Base-by-base conservation (phyloP, 805 yeast genomes). In the Pichia ethanolica region DNA sequence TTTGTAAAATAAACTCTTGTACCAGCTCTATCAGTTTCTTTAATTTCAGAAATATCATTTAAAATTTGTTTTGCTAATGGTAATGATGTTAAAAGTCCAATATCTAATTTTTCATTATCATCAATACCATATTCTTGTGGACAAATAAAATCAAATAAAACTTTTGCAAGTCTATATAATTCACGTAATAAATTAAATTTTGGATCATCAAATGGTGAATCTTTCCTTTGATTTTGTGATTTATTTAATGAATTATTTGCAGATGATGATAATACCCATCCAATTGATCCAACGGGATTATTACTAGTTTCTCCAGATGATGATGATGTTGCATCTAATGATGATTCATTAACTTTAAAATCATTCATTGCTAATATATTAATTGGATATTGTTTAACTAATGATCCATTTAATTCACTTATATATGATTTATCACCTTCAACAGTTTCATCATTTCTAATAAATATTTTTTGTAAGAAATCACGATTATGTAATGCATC, bases 111-210 rank as follows among this genome's bases (percentile, higher is more conserved):
- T 66, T 93, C 99, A 59, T 85, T 83, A 61, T 89, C 96, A 56
- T 90, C 89, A 58, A 93, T 93, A 55, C 99, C 99, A 64, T 93
- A 93, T 64, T 93, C 99, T 66, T 93, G 98, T 9, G 99, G 99
- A 68, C 98, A 93, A 44, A 93, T 89, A 62, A 91, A 93, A 68
- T 93, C 99, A 70, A 93, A 93, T 54, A 93, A 70, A 7, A 93
- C 96, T 65, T 93, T 95, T 0, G 97, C 87, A 49, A 93, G 73
- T 54, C 91, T 75, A 64, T 90, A 93, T 46, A 93, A 75, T 64
- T 93, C 99, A 56, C 98, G 75, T 51, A 93, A 73, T 54, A 88
- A 77, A 34, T 85, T 84, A 65, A 78, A 90, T 47, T 84, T 82
- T 2, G 88, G 82, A 54, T 85, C 85, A 62, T 88, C 96, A 66